A percentile compares a stretch with the other conserved stretches of the same genome.
These are phyloP conservation scores for Linum lewisii DNA, from an alignment of 345 rosid species.

Conservation along the genomic window DNA sequence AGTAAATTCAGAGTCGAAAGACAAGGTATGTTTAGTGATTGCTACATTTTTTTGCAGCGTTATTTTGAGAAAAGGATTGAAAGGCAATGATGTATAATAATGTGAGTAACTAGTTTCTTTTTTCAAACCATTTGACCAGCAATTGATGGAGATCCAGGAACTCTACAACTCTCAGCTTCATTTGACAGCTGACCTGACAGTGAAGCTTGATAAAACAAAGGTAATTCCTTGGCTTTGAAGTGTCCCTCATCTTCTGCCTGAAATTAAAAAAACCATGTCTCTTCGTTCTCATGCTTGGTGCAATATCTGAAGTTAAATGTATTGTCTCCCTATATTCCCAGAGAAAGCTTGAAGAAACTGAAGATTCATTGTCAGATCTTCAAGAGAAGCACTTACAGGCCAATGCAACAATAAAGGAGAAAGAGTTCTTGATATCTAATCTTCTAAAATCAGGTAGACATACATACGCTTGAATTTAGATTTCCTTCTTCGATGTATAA, in stretches of 20 bases:
- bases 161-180: conserved; percentile 66
- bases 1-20: conserved; percentile 72
- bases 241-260: background rate
- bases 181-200: conserved; percentile 57
- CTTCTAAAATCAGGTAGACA: conserved; percentile 79
- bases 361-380: conserved; percentile 63
- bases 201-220: conserved; percentile 83
- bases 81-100: conserved; percentile 5
- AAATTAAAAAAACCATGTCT: background rate
- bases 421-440: conserved; percentile 75
- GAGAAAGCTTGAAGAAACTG: conserved; percentile 89
- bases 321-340: conserved; percentile 25
- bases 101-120: conserved; percentile 5
- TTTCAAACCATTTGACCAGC: conserved; percentile 34
- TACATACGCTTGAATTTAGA: background rate
- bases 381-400: conserved; percentile 94
- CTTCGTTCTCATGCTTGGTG: background rate
- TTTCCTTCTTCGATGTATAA: background rate
- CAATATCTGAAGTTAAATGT: conserved; percentile 13
- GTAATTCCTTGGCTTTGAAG: conserved; percentile 22
- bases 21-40: conserved; percentile 40
- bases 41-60: conserved; percentile 1
- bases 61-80: background rate
- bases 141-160: conserved; percentile 78
- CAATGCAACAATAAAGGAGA: conserved; percentile 83